A percentile compares a stretch with the other conserved stretches of the same genome.
These are phyloP conservation scores for Ceratobasidium sp. DNA, from an alignment of 1,284 basidiomycete genomes.

Conservation along the genomic window DNA sequence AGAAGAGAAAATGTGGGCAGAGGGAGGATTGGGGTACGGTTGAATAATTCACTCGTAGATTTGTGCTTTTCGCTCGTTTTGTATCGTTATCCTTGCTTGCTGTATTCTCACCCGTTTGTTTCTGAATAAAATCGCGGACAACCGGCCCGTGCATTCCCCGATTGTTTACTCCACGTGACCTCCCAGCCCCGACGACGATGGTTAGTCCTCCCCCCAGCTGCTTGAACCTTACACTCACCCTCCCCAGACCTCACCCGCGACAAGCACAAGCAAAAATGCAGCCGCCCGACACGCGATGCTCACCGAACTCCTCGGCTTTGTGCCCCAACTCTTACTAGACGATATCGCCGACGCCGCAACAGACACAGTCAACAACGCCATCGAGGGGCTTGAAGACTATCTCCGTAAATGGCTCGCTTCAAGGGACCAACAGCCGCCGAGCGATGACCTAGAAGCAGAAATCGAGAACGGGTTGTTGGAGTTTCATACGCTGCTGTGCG, in stretches of 20 bases:
- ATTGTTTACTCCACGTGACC: not conserved
- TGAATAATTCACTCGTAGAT: no score
- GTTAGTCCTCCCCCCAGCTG: not conserved
- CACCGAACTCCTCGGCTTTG: slow-evolving; percentile 49
- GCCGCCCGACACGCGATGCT: slow-evolving; percentile 42
- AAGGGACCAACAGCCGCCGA: slow-evolving; percentile 28
- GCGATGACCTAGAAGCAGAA: slow-evolving; percentile 34
- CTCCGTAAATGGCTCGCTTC: slow-evolving; percentile 47
- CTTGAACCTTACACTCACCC: not conserved
- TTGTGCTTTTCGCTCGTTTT: no score
- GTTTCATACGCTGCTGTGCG: slow-evolving; percentile 49
- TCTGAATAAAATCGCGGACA: not conserved
- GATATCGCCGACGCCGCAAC: slow-evolving; percentile 49
- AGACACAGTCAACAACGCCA: slow-evolving; percentile 48
- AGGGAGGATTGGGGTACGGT: no score
- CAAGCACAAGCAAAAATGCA: slow-evolving; percentile 6
- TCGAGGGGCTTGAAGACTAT: slow-evolving; percentile 49
- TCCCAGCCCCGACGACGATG: no score
- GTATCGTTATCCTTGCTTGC: no score
- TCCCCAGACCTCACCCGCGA: slow-evolving; percentile 3
- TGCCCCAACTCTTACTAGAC: slow-evolving; percentile 50
- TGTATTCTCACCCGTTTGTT: no score
- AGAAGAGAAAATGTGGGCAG: no score
- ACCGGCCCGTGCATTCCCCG: not conserved
- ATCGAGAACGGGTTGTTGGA: slow-evolving; percentile 46